Conservation (phyloP, 176 grass and related monocot species). For the Rhynchospora breviuscula region DNA sequence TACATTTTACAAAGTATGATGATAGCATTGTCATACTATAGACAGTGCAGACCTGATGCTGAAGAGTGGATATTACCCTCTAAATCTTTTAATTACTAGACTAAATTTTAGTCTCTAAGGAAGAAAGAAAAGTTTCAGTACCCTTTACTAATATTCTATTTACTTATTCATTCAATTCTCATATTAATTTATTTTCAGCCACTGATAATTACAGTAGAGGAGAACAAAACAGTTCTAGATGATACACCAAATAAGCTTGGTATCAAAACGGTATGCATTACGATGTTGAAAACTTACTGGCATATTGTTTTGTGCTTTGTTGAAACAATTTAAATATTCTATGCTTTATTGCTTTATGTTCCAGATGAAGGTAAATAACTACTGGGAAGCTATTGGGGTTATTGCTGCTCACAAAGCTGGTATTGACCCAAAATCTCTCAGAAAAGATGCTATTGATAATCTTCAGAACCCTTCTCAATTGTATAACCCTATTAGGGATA, state of each 20-base stretch:
- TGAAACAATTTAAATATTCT: not conserved
- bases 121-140: not conserved
- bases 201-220: slow-evolving; percentile 76
- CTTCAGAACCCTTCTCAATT: slow-evolving; percentile 31
- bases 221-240: slow-evolving; percentile 92
- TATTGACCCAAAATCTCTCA: slow-evolving; percentile 62
- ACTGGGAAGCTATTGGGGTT: slow-evolving; percentile 95
- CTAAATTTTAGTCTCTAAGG: not conserved
- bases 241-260: slow-evolving; percentile 76
- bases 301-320: not conserved
- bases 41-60: not conserved
- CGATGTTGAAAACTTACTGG: slow-evolving; percentile 4
- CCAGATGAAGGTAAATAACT: slow-evolving; percentile 72
- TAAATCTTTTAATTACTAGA: not conserved
- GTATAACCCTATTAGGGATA: slow-evolving; percentile 21
- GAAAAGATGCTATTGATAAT: slow-evolving; percentile 47
- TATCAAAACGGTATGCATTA: slow-evolving; percentile 46
- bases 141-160: not conserved
- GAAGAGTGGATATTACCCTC: not conserved
- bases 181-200: slow-evolving; percentile 42
- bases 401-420: slow-evolving; percentile 87
- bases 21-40: not conserved
- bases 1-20: no score
- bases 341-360: slow-evolving; percentile 2
- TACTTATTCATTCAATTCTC: not conserved